Evolutionary conservation across 495 filamentous ascomycete species (phyloP), one percentile per base, ranked within the genome.

Genomic region (Aspergillus saccharolyticus): DNA sequence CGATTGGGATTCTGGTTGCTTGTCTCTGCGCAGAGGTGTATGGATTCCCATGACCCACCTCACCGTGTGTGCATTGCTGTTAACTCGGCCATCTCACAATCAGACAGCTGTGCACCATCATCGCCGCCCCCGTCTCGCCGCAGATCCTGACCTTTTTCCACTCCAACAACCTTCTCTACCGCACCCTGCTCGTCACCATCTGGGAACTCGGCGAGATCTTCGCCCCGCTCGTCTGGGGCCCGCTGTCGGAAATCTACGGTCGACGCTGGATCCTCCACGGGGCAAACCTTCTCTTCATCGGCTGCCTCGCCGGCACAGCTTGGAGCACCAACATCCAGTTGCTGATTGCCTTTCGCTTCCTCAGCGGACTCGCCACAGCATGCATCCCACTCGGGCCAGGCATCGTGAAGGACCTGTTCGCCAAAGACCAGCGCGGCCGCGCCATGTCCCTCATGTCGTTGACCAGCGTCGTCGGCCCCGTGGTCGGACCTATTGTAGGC

Each of bases 91-190:
- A 28, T 9, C 25, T 9, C 4, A 28, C 25, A n/a, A 28, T 28
- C 52, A 53, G 52, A 14, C 52, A 53, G 39, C 42, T 54, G 12
- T 54, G 18, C 16, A 45, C 52, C 42, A 28, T 54, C 52, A 45
- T 54, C 52, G 52, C 42, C 14, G 42, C 52, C 8, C 52, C 52
- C 52, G 42, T 45, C 42, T 44, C 52, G 3, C 52, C 52, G 15
- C 8, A 19, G n/a, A 54, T 54, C 21, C 42, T 54, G 12, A 5
- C 16, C 19, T 6, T 9, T 21, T 54, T 54, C 52, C 52, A 54
- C 14, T 54, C 52, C 10, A 25, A 44, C 52, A 54, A 45, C n/a
- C 19, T 22, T 14, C 52, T 54, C n/a, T 44, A 54, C 21, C 52
- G 42, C 21, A 54, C 52, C 43, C 42, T 54, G 5, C 21, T 54